Percentiles rank a stretch among this genome's conserved stretches.
Evolutionary conservation across 257 asterid genomes (phyloP).

Genomic region (Petrea volubilis): DNA sequence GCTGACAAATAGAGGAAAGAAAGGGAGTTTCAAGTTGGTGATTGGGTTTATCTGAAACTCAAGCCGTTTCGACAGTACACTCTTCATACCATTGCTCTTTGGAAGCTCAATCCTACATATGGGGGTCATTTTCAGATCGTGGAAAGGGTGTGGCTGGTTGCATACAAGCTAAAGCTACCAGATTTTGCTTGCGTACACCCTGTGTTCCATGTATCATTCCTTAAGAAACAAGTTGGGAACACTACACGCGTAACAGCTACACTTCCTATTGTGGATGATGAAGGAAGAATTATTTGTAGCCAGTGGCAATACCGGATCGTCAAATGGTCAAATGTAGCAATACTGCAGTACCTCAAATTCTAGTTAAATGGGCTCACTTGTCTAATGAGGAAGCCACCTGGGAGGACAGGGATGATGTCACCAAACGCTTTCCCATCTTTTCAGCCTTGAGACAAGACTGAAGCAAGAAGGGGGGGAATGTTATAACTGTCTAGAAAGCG

Average conservation of each 20-base stretch:
- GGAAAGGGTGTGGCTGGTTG: not conserved
- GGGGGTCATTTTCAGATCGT: not conserved
- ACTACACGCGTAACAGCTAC: not conserved
- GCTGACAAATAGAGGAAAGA: not conserved
- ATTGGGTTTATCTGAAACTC: not conserved
- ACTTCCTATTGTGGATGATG: not conserved
- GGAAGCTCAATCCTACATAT: not conserved
- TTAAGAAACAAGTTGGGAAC: not conserved
- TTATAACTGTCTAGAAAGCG: too few species aligned
- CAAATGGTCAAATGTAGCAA: not conserved
- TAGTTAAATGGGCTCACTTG: not conserved
- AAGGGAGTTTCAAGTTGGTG: not conserved
- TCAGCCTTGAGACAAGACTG: not conserved
- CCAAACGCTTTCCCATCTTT: not conserved
- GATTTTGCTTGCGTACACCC: not conserved
- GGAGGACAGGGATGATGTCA: not conserved
- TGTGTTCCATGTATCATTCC: not conserved
- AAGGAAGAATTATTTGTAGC: not conserved
- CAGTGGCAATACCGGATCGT: not conserved
- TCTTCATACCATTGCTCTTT: not conserved
- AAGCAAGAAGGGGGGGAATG: too few species aligned
- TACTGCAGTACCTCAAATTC: not conserved
- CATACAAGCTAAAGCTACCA: not conserved
- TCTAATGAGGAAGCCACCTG: not conserved
- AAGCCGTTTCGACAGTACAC: not conserved